Evolutionary conservation across 202 grass and related monocot species (phyloP), one percentile per base, ranked within the genome.

Genomic region (Panicum hallii): DNA sequence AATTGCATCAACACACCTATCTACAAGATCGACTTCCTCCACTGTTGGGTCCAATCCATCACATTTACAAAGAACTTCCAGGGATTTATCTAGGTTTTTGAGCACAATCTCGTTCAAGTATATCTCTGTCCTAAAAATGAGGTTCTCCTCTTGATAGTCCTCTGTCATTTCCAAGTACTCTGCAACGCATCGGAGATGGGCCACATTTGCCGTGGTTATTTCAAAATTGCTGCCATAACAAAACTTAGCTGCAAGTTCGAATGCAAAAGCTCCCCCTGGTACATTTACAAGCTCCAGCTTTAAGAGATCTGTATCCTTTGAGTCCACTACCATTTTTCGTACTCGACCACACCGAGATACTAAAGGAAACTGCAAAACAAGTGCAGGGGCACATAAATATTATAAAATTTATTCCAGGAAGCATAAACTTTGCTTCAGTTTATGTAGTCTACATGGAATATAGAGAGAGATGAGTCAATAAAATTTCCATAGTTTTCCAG

Each of bases 161-260:
- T 97, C 92, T 36, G 90, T 88, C 95, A 97, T 97, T 41, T 97
- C 92, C 75, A 97, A 65, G 70, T 88, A 97, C 53, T 97, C 92
- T 6, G 90, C 92, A 61, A 97, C 81, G 56, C 95, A 97, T 28
- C 91, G 90, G 28, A 97, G 87, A 78, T 90, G 85, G 56, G 92
- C 83, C 28, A 95, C 89, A 40, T 98, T 98, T 9, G 34, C n/a
- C 0, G 92, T 23, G 1, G 83, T 95, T 74, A 98, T 91, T 62
- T 98, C 92, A 62, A 98, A 95, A 55, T 98, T 95, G 30, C 85
- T 94, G 17, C 92, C 90, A 36, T 97, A 97, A 71, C 95, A 97
- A 46, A 97, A 97, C 61, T 95, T 97, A 45, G 85, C 92, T 12
- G 92, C 95, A 55, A 98, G 92, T 58, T 98, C 95, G 14, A 98